Evolutionary conservation across 306 rosid genomes (phyloP), one percentile per base, ranked within the genome.

Genomic region (Carpinus viminea): DNA sequence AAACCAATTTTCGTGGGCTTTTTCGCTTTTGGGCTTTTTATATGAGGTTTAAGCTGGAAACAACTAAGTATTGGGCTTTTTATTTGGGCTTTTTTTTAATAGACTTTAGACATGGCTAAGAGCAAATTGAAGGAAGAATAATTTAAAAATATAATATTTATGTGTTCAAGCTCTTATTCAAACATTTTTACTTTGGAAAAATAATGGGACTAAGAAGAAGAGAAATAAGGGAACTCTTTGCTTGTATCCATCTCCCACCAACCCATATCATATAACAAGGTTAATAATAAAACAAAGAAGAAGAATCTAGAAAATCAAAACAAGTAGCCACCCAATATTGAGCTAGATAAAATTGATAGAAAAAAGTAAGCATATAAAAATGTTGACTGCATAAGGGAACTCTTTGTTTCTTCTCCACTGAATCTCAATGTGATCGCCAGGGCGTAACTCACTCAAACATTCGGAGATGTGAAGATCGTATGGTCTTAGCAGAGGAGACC

Each of bases 351-450:
- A 34, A 34, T 31, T 64, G 28, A 7, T 7, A 54, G n/a, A n/a
- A 18, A 57, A 8, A 28, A 8, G 28, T 57, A 7, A 64, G 41
- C 46, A 64, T 34, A 64, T 64, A n/a, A n/a, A 20, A 5, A 64
- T 34, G 1, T 41, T 66, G 50, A 66, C 41, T 26, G 68, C 98
- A 76, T 92, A 95, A 76, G 98, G 98, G 77, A 95, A 92, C 77
- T 91, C 98, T 79, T 91, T 92, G 90, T 92, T 95, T 78, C 90
- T 90, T 81, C 98, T 91, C 98, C 98, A 95, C 64, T 95, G 98
- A 78, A 95, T 95, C 91, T 95, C 98, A 68, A 92, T 70, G 82
- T 86, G 96, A 82, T 95, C 93, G n/a, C 93, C 97, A 3, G 97
- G 98, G 68, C 71, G 81, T 75, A 95, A 80, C 70, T 91, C 97